Base-by-base conservation (phyloP, 257 asterid species). In the Solanum sejunctum region DNA sequence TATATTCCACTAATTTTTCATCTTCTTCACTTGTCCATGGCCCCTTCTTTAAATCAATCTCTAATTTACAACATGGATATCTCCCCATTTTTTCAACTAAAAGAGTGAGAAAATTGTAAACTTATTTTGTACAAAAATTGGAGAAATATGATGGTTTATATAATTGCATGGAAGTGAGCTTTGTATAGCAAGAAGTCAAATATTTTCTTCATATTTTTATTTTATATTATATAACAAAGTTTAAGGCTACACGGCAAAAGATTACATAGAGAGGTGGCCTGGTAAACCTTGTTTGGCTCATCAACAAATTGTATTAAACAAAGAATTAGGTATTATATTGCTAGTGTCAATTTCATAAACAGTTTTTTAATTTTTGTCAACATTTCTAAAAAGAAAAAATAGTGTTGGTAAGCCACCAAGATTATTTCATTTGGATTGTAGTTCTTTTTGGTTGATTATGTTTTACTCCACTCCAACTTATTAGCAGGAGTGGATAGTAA, bases 1-100 rank as follows among this genome's bases (percentile, higher is more conserved):
- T 83, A 84, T 57, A 87, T 5, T 89, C 87, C 49, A 64, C 23
- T 54, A 89, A 20, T 52, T 67, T 81, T 26, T 85, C 71, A 83
- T 89, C 90, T 45, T 89, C 90, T 45, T 89, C 91, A 2, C 41
- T 39, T 15, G 91, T 79, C 91, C 91, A 89, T 23, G 88, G 91
- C 75, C 91, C 91, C 47, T 87, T 89, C 84, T 85, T 89, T 23
- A 89, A 55, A 57, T 80, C 84, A 39, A 63, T 64, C 3, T 87
- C 86, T 3, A 64, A 17, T 60, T 81, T 60, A 26, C 85, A 45
- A 72, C 83, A 63, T 21, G 89, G 88, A 64, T 88, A 60, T 36
- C 88, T 52, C 63, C 83, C 87, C 91, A 89, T 86, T 21, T 8
- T 18, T 6, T 51, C 20, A 57, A 20, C 18, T 21, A 10, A 69